These are phyloP conservation scores for Penicillium desertorum DNA, from an alignment of 495 filamentous ascomycete species.

Conservation along the genomic window DNA sequence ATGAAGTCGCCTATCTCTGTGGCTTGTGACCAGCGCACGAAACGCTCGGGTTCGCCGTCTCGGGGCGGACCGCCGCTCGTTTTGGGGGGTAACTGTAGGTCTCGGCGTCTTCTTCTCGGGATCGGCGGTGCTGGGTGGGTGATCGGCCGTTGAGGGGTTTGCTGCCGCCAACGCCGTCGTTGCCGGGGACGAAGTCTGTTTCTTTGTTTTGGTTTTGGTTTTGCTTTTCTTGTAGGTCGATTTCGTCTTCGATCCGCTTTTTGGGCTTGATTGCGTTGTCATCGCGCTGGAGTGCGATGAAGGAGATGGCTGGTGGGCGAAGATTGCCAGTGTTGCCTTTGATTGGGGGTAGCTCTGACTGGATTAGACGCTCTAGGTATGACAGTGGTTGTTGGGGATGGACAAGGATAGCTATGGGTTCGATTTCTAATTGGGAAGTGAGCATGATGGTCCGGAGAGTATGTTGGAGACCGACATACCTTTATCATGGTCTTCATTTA, in stretches of 20 bases:
- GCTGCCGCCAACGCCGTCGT: constrained; percentile 5
- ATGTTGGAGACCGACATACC: constrained; percentile 45
- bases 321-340: constrained; percentile 54
- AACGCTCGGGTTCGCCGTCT: constrained; percentile 37
- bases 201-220: constrained; percentile 1
- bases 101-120: constrained; percentile 35
- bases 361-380: constrained; percentile 87
- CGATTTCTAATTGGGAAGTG: constrained; percentile 59
- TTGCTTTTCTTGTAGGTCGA: constrained; percentile 33
- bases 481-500: constrained; percentile 53
- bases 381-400: constrained; percentile 93
- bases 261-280: constrained; percentile 54
- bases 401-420: constrained; percentile 82
- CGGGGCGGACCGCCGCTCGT: constrained; percentile 17
- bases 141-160: constrained; percentile 1
- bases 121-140: constrained; percentile 15
- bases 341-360: constrained; percentile 81
- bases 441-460: neutral
- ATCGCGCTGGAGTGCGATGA: constrained; percentile 73
- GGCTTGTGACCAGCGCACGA: constrained; percentile 86
- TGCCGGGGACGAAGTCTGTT: constrained; percentile 11
- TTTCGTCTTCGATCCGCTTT: constrained; percentile 52
- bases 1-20: constrained; percentile 97
- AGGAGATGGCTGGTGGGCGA: constrained; percentile 72
- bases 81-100: constrained; percentile 38